phyloP scores from a whole-genome alignment of 352 stramenopile species.

The Phytophthora fragariaefolia region DNA sequence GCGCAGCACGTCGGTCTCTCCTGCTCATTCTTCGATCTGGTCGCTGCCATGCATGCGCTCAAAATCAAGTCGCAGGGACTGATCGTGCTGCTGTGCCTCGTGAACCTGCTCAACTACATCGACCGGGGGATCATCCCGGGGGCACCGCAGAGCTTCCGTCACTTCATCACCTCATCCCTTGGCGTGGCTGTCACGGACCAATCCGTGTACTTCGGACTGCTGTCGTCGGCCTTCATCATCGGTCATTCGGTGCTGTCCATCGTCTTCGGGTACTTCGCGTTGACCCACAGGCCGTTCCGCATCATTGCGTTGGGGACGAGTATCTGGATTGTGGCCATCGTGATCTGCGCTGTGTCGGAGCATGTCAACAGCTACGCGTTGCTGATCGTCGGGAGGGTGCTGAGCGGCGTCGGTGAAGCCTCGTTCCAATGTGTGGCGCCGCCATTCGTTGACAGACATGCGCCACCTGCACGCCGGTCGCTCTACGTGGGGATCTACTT shows the following conservation, averaged over 20 bases:
- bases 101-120: constrained; percentile 95
- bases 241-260: constrained; percentile 85
- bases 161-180: constrained; percentile 70
- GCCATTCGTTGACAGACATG: constrained; percentile 89
- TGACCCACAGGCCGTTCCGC: constrained; percentile 74
- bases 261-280: constrained; percentile 83
- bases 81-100: constrained; percentile 84
- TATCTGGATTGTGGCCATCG: constrained; percentile 80
- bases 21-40: constrained; percentile 20
- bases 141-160: constrained; percentile 68
- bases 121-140: constrained; percentile 96
- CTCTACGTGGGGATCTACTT: constrained; percentile 92
- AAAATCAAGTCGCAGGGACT: constrained; percentile 38
- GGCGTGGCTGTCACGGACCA: constrained; percentile 45
- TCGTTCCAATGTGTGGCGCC: constrained; percentile 87
- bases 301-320: constrained; percentile 75
- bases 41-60: constrained; percentile 23
- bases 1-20: neutral
- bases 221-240: constrained; percentile 89
- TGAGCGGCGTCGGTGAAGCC: constrained; percentile 86
- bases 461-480: constrained; percentile 48
- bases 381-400: constrained; percentile 75
- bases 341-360: constrained; percentile 69
- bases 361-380: constrained; percentile 72
- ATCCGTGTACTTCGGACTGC: constrained; percentile 65